Percentiles rank a stretch among this genome's conserved stretches.
These are phyloP conservation scores for Magnaporthiopsis incrustans DNA, from an alignment of 2,329 filamentous ascomycete genomes.

Conservation along the genomic window DNA sequence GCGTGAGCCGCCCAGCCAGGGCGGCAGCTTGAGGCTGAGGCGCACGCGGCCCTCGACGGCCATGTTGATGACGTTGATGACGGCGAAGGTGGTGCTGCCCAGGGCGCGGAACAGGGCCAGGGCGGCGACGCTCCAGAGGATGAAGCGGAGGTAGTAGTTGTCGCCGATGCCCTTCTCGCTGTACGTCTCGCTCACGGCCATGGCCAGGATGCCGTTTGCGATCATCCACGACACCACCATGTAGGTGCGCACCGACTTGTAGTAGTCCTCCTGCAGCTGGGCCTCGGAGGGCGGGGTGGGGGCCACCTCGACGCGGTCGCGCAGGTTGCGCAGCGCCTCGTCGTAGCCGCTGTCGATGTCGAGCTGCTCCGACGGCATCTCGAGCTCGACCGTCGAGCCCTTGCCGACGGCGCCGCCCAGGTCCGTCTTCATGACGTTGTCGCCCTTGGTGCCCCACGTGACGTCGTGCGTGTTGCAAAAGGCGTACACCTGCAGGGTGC, in stretches of 20 bases:
- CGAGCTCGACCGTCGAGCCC: conserved; percentile 78
- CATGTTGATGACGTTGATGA: conserved; percentile 77
- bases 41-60: conserved; percentile 77
- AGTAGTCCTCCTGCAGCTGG: conserved; percentile 96
- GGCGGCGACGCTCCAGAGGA: conserved; percentile 83
- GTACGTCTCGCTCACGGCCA: conserved; percentile 87
- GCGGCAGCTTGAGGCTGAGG: conserved; percentile 46
- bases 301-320: conserved; percentile 82
- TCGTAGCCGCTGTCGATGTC: conserved; percentile 98
- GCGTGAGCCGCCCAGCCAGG: conserved; percentile 35
- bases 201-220: conserved; percentile 83
- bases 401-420: conserved; percentile 77
- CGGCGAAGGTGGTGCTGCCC: conserved; percentile 70
- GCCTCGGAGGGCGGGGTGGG: conserved; percentile 53
- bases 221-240: conserved; percentile 96
- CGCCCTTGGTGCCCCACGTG: conserved; percentile 97
- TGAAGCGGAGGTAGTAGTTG: conserved; percentile 88
- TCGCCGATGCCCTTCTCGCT: conserved; percentile 59
- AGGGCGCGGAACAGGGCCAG: conserved; percentile 83
- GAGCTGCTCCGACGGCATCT: conserved; percentile 96
- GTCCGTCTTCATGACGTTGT: conserved; percentile 91
- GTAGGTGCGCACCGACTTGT: conserved; percentile 93
- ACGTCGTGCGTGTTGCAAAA: conserved; percentile 99
- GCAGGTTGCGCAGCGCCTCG: conserved; percentile 89
- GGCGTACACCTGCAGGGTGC: conserved; percentile 93